Conservation (phyloP, 2,329 filamentous ascomycete species). For the Emmonsiellopsis sp. region DNA sequence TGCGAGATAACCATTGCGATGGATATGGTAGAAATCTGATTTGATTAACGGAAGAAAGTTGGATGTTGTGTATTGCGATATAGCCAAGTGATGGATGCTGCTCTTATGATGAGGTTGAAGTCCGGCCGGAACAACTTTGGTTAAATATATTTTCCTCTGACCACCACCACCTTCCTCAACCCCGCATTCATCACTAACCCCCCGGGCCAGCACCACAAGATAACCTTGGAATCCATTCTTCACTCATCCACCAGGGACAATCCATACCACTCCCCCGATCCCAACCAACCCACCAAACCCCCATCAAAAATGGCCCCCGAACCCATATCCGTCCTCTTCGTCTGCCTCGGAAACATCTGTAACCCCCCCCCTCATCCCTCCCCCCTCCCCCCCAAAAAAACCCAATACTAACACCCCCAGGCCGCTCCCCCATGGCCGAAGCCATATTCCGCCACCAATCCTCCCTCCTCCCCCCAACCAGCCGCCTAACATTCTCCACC, state of each 20-base stretch:
- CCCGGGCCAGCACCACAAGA: neutral
- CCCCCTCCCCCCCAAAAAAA: neutral
- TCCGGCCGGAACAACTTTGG: too few relatives aligned
- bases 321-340: slow-evolving; percentile 72
- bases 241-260: too few relatives aligned
- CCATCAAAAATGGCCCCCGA: neutral
- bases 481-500: slow-evolving; percentile 50
- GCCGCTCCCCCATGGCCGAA: slow-evolving; percentile 87
- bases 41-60: too few relatives aligned
- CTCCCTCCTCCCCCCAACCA: slow-evolving; percentile 47
- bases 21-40: too few relatives aligned
- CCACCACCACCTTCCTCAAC: too few relatives aligned
- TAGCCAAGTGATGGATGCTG: too few relatives aligned
- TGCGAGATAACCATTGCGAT: too few relatives aligned
- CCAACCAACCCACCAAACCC: neutral
- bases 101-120: too few relatives aligned
- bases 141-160: too few relatives aligned
- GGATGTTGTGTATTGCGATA: too few relatives aligned
- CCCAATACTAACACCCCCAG: slow-evolving; percentile 21
- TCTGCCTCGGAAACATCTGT: slow-evolving; percentile 97
- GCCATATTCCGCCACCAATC: slow-evolving; percentile 74
- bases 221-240: neutral
- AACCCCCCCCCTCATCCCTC: slow-evolving; percentile 13
- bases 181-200: neutral
- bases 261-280: neutral